Base-by-base conservation (phyloP, 305 asterid genomes). In the Coffea humblotiana region DNA sequence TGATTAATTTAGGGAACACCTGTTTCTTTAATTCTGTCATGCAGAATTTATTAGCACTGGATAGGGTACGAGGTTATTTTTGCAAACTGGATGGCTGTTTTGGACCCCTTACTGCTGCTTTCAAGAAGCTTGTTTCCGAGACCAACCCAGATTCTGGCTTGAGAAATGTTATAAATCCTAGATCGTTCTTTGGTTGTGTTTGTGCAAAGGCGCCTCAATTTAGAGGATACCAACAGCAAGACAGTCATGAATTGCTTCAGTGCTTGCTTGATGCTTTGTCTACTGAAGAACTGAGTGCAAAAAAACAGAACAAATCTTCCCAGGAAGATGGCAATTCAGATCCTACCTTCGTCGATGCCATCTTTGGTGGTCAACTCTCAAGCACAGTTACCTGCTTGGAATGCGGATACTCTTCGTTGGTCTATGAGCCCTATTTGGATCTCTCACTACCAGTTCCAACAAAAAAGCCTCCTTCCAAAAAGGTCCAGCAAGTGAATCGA, bases 191-290 rank as follows among this genome's bases (percentile, higher is more conserved):
- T 81, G 92, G 97, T 40, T 87, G 89, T 81, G 85, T 96, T 68
- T 96, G 97, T 78, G 81, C 88, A 3, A 96, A 91, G 84, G 91
- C 95, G 81, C 94, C 99, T 27, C 97, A 92, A 80, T 96, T 96
- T 82, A 91, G 87, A 87, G 99, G 98, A 78, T 94, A 85, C 89
- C 97, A 92, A 79, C 99, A 94, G 70, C 99, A 96, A 23, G 99
- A 96, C 86, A 92, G 99, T 83, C 98, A 96, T 35, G 99, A 96
- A 85, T 81, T 96, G 83, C 98, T 96, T 81, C 89, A 93, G 52
- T 94, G 92, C 85, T 91, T 96, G 87, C 95, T 96, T 32, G 98
- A 96, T 78, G 95, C 91, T 73, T 87, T 92, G 89, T 77, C 89
- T 49, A 74, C 88, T 21, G 99, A 96, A 82, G 98, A 96, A 83